A percentile compares a stretch with the other conserved stretches of the same genome.
Conservation (phyloP, 768 basidiomycete genomes). For the Xerocomus brunneocitrinus region DNA sequence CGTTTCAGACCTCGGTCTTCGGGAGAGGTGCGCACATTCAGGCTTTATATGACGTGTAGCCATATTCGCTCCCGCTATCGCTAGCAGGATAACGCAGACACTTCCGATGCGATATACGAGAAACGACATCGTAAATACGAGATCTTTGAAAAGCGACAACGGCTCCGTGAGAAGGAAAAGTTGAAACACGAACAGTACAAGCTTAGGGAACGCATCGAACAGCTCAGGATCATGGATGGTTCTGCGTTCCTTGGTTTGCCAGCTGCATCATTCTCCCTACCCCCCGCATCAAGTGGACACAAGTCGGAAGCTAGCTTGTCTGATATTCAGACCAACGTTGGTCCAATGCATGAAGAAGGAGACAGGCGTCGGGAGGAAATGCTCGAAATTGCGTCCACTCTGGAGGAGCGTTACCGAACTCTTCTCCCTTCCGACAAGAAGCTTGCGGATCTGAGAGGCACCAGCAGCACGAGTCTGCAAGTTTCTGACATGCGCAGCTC, state of each 20-base stretch:
- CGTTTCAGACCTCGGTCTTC: slow-evolving; percentile 65
- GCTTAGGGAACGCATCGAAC: slow-evolving; percentile 83
- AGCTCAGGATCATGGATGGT: slow-evolving; percentile 69
- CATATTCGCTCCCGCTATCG: slow-evolving; percentile 5
- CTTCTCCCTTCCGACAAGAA: slow-evolving; percentile 65
- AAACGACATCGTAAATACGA: slow-evolving; percentile 85
- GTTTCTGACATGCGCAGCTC: slow-evolving; percentile 13
- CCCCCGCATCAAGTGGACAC: slow-evolving; percentile 22
- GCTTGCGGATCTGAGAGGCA: slow-evolving; percentile 31
- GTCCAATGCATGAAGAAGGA: slow-evolving; percentile 50
- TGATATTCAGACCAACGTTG: slow-evolving; percentile 37
- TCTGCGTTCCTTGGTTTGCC: slow-evolving; percentile 63
- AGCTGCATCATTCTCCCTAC: slow-evolving; percentile 50
- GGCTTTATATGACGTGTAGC: slow-evolving; percentile 1
- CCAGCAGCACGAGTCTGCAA: slow-evolving; percentile 16
- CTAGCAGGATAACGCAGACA: slow-evolving; percentile 54
- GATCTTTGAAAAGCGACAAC: slow-evolving; percentile 78
- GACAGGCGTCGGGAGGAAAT: slow-evolving; percentile 70
- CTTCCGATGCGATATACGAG: slow-evolving; percentile 76
- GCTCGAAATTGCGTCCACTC: slow-evolving; percentile 57
- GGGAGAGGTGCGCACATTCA: slow-evolving; percentile 58
- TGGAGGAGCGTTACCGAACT: slow-evolving; percentile 73
- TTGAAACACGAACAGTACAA: slow-evolving; percentile 90
- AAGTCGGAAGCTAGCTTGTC: slow-evolving; percentile 27
- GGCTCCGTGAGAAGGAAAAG: slow-evolving; percentile 86